Conservation (phyloP, 495 filamentous ascomycete genomes). For the Letharia columbiana region DNA sequence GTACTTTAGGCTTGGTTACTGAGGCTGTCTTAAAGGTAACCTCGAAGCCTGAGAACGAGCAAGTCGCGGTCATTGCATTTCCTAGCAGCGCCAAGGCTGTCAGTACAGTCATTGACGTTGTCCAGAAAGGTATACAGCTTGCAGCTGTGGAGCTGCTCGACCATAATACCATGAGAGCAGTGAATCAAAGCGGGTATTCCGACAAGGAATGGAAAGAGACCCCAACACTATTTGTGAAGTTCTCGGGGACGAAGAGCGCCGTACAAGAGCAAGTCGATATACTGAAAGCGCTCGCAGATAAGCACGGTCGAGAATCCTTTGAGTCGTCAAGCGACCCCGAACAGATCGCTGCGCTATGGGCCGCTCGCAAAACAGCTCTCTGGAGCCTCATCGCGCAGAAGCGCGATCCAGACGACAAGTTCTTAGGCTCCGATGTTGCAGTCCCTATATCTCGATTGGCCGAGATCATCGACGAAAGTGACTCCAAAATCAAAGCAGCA, state of each 20-base stretch:
- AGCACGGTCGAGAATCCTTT: constrained; percentile 42
- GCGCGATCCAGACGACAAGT: constrained; percentile 45
- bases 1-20: constrained; percentile 56
- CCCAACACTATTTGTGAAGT: constrained; percentile 60
- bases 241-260: constrained; percentile 47
- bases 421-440: constrained; percentile 61
- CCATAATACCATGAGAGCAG: constrained; percentile 57
- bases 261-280: constrained; percentile 54
- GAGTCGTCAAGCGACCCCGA: constrained; percentile 50
- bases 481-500: constrained; percentile 47
- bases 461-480: constrained; percentile 56
- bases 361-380: constrained; percentile 51
- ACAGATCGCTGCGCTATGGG: constrained; percentile 53
- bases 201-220: constrained; percentile 49
- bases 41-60: constrained; percentile 51
- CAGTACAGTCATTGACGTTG: constrained; percentile 50
- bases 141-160: constrained; percentile 58
- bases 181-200: constrained; percentile 51
- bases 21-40: constrained; percentile 57
- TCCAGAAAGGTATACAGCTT: constrained; percentile 53
- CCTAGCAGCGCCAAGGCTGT: constrained; percentile 47
- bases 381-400: constrained; percentile 55
- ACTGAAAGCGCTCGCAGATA: constrained; percentile 47
- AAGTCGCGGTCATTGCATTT: constrained; percentile 56
- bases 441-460: constrained; percentile 54